These are phyloP conservation scores for Colletotrichum cereale DNA, from an alignment of 2,329 filamentous ascomycete genomes.

Conservation along the genomic window DNA sequence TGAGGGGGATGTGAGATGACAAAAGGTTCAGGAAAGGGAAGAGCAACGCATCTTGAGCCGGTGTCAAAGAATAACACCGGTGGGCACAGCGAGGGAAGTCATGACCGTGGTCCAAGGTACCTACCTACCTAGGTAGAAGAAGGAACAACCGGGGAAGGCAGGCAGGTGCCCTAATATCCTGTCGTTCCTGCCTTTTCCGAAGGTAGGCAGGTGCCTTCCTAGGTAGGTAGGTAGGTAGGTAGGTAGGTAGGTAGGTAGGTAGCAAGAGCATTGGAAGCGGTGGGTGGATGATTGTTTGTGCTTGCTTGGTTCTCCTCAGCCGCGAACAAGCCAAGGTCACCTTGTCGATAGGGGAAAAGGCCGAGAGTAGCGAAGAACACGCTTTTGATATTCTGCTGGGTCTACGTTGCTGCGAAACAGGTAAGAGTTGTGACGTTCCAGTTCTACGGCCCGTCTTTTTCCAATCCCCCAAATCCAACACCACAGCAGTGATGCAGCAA, in stretches of 20 bases:
- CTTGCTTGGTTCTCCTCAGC: neutral
- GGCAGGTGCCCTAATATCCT: neutral
- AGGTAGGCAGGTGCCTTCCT: neutral
- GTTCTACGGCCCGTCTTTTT: neutral
- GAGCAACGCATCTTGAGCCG: neutral
- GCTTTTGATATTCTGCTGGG: conserved; percentile 24
- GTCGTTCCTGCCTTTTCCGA: neutral
- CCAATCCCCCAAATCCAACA: neutral
- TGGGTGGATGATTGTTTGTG: too few relatives aligned
- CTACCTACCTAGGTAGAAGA: too few relatives aligned
- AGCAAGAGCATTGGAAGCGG: neutral
- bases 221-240: neutral
- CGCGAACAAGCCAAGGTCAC: neutral
- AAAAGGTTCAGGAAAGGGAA: too few relatives aligned
- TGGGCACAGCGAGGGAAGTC: neutral
- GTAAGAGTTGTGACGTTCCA: neutral
- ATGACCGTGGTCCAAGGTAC: neutral
- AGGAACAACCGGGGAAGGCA: neutral
- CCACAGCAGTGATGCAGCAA: conserved; percentile 41
- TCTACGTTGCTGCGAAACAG: conserved; percentile 11
- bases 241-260: too few relatives aligned
- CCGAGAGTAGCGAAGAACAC: conserved; percentile 1
- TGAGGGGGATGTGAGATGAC: neutral
- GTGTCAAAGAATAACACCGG: neutral
- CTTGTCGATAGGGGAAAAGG: neutral